Conservation (phyloP, 2,329 filamentous ascomycete species). For the Aureobasidium sp. region DNA sequence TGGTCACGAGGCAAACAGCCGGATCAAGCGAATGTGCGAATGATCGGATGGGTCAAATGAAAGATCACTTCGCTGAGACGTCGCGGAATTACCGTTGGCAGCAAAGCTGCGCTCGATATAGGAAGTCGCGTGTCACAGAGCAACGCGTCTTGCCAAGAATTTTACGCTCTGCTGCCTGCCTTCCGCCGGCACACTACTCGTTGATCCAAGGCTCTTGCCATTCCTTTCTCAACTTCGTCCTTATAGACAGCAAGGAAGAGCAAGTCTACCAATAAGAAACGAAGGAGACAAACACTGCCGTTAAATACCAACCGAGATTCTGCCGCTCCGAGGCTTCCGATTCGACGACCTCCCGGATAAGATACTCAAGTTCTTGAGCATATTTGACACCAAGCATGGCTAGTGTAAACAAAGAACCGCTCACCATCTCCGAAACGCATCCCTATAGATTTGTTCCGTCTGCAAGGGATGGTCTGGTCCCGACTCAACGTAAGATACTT, state of each 20-base stretch:
- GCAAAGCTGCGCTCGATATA: too few relatives aligned
- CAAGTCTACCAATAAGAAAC: not conserved
- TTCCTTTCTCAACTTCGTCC: not conserved
- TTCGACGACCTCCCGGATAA: not conserved
- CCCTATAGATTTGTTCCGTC: slow-evolving; percentile 26
- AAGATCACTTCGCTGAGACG: too few relatives aligned
- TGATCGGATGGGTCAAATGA: too few relatives aligned
- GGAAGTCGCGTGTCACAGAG: too few relatives aligned
- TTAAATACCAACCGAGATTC: not conserved
- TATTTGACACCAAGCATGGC: not conserved
- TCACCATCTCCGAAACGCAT: not conserved
- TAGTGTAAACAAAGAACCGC: not conserved
- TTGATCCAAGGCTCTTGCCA: not conserved
- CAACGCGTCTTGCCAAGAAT: too few relatives aligned
- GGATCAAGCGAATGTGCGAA: too few relatives aligned
- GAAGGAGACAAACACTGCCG: not conserved
- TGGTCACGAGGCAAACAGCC: too few relatives aligned
- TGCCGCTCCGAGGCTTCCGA: not conserved
- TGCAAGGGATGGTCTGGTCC: slow-evolving; percentile 88
- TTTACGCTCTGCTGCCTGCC: too few relatives aligned
- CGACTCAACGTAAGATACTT: slow-evolving; percentile 91
- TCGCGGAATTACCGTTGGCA: too few relatives aligned
- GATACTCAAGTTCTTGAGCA: not conserved
- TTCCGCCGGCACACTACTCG: too few relatives aligned
- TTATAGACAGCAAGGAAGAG: not conserved